These are phyloP conservation scores for Chytridium lagenaria DNA, from an alignment of 371 early-diverging fungal genomes.

Conservation along the genomic window DNA sequence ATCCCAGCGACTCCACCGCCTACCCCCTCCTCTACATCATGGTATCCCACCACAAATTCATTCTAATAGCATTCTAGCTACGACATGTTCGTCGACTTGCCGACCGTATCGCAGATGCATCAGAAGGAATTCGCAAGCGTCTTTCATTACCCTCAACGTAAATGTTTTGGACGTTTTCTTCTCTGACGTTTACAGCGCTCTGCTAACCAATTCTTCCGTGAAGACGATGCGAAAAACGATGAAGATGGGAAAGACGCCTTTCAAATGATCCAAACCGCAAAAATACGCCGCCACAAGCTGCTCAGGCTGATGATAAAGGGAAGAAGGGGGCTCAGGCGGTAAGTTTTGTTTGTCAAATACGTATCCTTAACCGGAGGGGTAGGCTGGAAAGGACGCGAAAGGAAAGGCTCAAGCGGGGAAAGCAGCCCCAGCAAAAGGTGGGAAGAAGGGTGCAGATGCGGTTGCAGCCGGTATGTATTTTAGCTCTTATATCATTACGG, in stretches of 20 bases:
- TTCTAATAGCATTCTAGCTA: no score
- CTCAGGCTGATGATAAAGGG: constrained; percentile 19
- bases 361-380: not conserved
- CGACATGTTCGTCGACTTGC: constrained; percentile 46
- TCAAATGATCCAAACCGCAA: constrained; percentile 14
- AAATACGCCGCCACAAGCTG: constrained; percentile 25
- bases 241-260: not conserved
- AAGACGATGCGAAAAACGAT: no score
- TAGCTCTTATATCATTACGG: no score
- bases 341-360: not conserved
- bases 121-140: no score
- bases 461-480: constrained; percentile 20
- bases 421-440: constrained; percentile 17
- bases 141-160: no score
- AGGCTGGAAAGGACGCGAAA: not conserved
- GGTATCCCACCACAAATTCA: no score
- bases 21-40: constrained; percentile 31
- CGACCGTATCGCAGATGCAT: constrained; percentile 36
- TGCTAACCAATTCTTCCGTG: no score
- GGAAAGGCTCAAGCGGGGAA: constrained; percentile 22
- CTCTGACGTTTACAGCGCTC: no score
- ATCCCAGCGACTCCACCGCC: not conserved
- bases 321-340: constrained; percentile 25
- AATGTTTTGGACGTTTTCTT: no score
- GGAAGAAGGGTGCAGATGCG: constrained; percentile 27